Conservation (phyloP, 768 basidiomycete genomes). For the Pisolithus microcarpus region DNA sequence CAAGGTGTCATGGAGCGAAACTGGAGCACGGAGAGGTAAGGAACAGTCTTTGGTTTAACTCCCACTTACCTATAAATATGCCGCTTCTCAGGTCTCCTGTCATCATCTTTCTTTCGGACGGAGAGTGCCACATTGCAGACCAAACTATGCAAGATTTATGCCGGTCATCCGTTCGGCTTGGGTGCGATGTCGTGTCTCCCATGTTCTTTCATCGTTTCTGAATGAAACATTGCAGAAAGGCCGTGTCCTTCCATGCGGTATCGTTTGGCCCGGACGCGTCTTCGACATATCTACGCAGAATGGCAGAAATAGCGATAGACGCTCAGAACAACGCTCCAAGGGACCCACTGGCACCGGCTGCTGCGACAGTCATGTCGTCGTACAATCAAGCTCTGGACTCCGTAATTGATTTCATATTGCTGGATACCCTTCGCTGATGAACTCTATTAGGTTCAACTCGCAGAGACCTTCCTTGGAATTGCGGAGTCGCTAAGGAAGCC, state of each 20-base stretch:
- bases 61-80: too few species aligned
- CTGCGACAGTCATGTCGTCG: conserved; percentile 30
- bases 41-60: not conserved
- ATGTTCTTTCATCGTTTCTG: not conserved
- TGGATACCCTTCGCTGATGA: not conserved
- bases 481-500: conserved; percentile 48
- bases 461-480: conserved; percentile 47
- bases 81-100: conserved; percentile 1
- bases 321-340: conserved; percentile 34
- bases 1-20: conserved; percentile 30
- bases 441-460: conserved; percentile 37
- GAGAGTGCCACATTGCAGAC: conserved; percentile 34
- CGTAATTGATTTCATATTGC: conserved; percentile 20
- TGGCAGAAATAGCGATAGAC: conserved; percentile 41
- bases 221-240: conserved; percentile 27
- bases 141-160: conserved; percentile 29
- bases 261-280: conserved; percentile 34
- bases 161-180: conserved; percentile 31
- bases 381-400: conserved; percentile 41
- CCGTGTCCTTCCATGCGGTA: conserved; percentile 45
- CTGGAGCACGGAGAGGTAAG: conserved; percentile 42
- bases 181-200: conserved; percentile 24
- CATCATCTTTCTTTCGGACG: conserved; percentile 10
- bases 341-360: conserved; percentile 26
- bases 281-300: conserved; percentile 27